Conservation (phyloP, 2,329 filamentous ascomycete genomes). For the Colletotrichum truncatum region DNA sequence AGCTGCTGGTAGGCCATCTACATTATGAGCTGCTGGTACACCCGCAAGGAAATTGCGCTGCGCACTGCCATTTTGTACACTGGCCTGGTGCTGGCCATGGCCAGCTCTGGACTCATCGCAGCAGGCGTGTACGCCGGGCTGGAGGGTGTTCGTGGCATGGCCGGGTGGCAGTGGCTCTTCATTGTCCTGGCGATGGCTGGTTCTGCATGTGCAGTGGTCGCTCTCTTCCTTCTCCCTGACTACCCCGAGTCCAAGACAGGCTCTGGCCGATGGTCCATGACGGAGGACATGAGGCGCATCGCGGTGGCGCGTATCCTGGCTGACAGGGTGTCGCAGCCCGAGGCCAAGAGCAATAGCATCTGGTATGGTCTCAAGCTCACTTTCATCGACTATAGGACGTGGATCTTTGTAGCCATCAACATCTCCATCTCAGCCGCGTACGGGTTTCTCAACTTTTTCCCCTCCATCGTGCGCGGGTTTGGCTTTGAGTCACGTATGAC, state of each 20-base stretch:
- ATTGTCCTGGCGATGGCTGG: constrained; percentile 67
- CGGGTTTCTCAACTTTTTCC: constrained; percentile 46
- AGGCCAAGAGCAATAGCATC: constrained; percentile 33
- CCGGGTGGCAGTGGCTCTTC: constrained; percentile 73
- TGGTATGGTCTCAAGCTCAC: constrained; percentile 51
- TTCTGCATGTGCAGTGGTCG: constrained; percentile 11
- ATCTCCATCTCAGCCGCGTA: constrained; percentile 35
- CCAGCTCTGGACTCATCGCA: constrained; percentile 35
- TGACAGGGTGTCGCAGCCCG: constrained; percentile 37
- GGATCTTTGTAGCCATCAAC: constrained; percentile 46
- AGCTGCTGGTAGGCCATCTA: too few relatives aligned
- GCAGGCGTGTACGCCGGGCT: constrained; percentile 32
- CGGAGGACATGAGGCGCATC: constrained; percentile 46
- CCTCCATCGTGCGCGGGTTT: constrained; percentile 65
- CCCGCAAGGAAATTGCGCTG: constrained; percentile 33
- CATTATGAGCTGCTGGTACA: constrained; percentile 49
- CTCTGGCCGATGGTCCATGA: constrained; percentile 44
- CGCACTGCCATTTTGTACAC: constrained; percentile 37
- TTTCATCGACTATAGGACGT: constrained; percentile 51
- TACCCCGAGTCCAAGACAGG: constrained; percentile 36
- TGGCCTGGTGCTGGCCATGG: constrained; percentile 32
- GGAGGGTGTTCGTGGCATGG: constrained; percentile 36
- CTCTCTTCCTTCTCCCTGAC: constrained; percentile 27
- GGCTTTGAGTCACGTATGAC: constrained; percentile 59
- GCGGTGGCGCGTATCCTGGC: constrained; percentile 47